Evolutionary conservation across 148 eudicot species (phyloP), one percentile per base, ranked within the genome.

Genomic region (Rhododendron williamsianum): DNA sequence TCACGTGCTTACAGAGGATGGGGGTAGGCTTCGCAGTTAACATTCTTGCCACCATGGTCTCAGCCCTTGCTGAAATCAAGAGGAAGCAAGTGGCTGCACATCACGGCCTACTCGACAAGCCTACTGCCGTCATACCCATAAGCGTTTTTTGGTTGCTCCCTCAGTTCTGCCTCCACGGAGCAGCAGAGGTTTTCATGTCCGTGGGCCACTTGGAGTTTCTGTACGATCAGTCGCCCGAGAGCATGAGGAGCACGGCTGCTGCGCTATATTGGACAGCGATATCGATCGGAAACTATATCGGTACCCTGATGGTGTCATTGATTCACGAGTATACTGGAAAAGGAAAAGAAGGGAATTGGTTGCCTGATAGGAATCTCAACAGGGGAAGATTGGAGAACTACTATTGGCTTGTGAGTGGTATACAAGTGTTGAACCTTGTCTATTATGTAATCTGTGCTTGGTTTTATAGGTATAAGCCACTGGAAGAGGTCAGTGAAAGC

Each of bases 111-210:
- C 78, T 93, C 27, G 92, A 91, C 65, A 86, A 86, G n/a, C 91
- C 93, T 0, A 86, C 83, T 33, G 90, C 87, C 0, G 36, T 83
- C 3, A 78, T 92, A 6, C 94, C 94, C 25, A 90, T 92, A 13
- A 90, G 90, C 58, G 92, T 87, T 16, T 93, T 91, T 43, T 93
- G 95, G 95, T 41, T 91, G 46, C 82, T 91, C 15, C 95, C 95
- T 12, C 92, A 90, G 81, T 91, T 80, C 56, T 41, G 78, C 58
- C 76, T 93, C 51, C 91, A 90, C 71, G 95, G 95, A 25, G 9
- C 89, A 12, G 91, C 92, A 21, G 91, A 86, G 35, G 92, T 90
- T n/a, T 93, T 93, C 73, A 86, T 87, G 88, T 63, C 87, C 0
- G 91, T 91, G 1, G 93, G 93, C 4, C 91, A 86, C 46, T 9